These are phyloP conservation scores for Amaranthus hypochondriacus DNA, from an alignment of 148 eudicot species.

Conservation along the genomic window DNA sequence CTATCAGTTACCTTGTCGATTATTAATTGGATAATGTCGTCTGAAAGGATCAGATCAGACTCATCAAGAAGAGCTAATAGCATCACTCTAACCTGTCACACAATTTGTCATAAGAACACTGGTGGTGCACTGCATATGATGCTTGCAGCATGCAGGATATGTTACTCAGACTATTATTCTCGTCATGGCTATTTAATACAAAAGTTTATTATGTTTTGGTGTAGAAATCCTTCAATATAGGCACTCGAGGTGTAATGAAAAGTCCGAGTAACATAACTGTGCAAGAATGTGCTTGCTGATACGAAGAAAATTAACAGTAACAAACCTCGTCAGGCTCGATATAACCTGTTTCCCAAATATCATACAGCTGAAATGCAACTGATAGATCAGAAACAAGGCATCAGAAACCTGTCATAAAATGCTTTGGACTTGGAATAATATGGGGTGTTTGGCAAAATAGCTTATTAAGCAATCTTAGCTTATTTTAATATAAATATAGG, in stretches of 20 bases:
- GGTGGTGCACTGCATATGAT: neutral
- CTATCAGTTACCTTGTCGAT: constrained; percentile 24
- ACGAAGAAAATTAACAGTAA: neutral
- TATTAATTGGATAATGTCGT: constrained; percentile 29
- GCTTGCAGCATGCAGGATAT: neutral
- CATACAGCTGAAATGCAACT: constrained; percentile 41
- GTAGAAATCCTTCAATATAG: no score
- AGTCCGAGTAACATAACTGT: neutral
- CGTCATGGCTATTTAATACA: no score
- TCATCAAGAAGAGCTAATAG: constrained; percentile 25
- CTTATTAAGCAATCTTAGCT: no score
- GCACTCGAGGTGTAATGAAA: no score
- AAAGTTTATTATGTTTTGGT: no score
- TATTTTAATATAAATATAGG: no score
- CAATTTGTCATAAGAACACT: no score
- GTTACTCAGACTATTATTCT: no score
- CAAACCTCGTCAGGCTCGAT: constrained; percentile 40
- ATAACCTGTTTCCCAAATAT: constrained; percentile 37
- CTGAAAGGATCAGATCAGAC: constrained; percentile 30
- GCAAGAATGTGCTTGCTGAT: neutral
- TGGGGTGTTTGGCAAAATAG: no score
- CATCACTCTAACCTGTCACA: constrained; percentile 33
- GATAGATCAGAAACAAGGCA: constrained; percentile 13
- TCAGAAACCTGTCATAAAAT: neutral
- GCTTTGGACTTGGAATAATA: neutral